Conservation (phyloP, 176 grass and related monocot genomes). For the Avena sativa region DNA sequence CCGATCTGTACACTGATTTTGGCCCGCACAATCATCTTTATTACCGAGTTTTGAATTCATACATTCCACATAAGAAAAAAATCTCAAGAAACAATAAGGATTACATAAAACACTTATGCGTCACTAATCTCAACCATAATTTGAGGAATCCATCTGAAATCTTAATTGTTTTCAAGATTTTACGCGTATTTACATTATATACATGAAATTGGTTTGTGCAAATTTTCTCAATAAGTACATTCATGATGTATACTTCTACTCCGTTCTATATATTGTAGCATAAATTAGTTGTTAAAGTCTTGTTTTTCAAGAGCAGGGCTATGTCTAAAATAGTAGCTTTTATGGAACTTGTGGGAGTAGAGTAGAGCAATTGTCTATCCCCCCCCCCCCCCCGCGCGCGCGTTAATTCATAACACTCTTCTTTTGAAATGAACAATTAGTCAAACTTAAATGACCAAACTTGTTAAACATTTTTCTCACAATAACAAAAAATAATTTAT, state of each 20-base stretch:
- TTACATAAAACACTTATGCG: too few species aligned
- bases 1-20: too few species aligned
- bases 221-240: not conserved
- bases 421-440: not conserved
- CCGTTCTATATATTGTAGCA: not conserved
- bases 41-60: too few species aligned
- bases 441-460: too few species aligned
- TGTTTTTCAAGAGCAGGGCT: not conserved
- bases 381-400: too few species aligned
- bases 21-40: too few species aligned
- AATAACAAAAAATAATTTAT: not conserved
- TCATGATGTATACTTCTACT: too few species aligned
- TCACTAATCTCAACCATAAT: too few species aligned
- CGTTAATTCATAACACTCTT: not conserved
- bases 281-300: not conserved
- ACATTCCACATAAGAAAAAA: too few species aligned
- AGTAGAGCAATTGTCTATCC: not conserved
- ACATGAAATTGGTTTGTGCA: not conserved
- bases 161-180: not conserved
- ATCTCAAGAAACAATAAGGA: too few species aligned
- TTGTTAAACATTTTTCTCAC: not conserved
- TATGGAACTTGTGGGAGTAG: too few species aligned
- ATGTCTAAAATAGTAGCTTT: not conserved
- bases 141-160: too few species aligned
- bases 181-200: not conserved